These are phyloP conservation scores for Colletotrichum sp. DNA, from an alignment of 2,329 filamentous ascomycete species.

Conservation along the genomic window DNA sequence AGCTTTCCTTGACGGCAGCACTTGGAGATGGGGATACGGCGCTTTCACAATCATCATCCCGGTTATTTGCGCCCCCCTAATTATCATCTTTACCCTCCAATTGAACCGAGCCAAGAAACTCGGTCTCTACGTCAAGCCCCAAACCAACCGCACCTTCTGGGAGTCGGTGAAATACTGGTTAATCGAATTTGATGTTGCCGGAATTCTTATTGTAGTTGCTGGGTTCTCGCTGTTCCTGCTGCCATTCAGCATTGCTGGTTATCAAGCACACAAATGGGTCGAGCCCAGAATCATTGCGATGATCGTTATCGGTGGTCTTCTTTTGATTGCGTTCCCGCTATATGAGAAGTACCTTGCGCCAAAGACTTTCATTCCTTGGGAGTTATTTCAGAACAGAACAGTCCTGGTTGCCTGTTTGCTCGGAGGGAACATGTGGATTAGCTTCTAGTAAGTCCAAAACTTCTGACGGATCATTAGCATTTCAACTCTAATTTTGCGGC, in stretches of 20 bases:
- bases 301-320: constrained; percentile 25
- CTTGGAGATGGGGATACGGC: constrained; percentile 50
- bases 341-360: constrained; percentile 53
- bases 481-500: background rate
- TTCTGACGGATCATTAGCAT: background rate
- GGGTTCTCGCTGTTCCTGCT: constrained; percentile 60
- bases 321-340: background rate
- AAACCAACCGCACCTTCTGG: background rate
- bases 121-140: constrained; percentile 26
- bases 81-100: constrained; percentile 16
- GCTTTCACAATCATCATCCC: constrained; percentile 64
- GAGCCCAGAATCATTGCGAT: constrained; percentile 50
- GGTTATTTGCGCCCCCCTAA: constrained; percentile 5
- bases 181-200: constrained; percentile 38
- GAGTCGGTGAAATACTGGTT: constrained; percentile 24
- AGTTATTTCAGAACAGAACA: constrained; percentile 36
- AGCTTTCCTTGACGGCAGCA: constrained; percentile 26
- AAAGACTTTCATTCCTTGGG: constrained; percentile 51
- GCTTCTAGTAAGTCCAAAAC: constrained; percentile 25
- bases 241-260: constrained; percentile 58
- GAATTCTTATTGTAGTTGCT: constrained; percentile 52
- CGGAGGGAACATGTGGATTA: constrained; percentile 29
- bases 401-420: constrained; percentile 29
- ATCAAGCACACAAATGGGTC: constrained; percentile 44
- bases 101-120: constrained; percentile 18